Percentiles rank a stretch among this genome's conserved stretches.
phyloP scores from a whole-genome alignment of 139 green algal genomes.

The Trebouxia sp. region DNA sequence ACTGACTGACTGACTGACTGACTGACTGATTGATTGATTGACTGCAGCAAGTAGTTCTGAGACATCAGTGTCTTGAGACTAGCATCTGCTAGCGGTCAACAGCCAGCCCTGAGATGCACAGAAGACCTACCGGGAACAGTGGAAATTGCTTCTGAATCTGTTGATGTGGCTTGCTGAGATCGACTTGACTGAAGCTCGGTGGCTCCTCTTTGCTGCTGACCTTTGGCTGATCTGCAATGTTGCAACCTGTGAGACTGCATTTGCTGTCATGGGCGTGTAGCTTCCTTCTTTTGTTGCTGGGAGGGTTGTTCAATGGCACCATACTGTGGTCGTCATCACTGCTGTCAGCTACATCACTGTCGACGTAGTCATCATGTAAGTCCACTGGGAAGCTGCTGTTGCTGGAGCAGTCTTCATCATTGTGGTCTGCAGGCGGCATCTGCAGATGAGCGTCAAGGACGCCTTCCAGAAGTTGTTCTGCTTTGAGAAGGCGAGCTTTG shows the following conservation, averaged over 20 bases:
- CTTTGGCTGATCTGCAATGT: not conserved
- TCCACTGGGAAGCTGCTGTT: not conserved
- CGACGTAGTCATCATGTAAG: not conserved
- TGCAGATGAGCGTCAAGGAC: not conserved
- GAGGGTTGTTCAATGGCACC: too few species aligned
- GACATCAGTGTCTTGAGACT: too few species aligned
- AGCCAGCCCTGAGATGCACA: too few species aligned
- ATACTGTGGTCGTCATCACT: not conserved
- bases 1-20: too few species aligned
- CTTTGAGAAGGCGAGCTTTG: not conserved
- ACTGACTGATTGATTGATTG: too few species aligned
- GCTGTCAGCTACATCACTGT: not conserved
- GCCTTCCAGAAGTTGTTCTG: not conserved
- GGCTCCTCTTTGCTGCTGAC: conserved; percentile 15
- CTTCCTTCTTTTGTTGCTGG: too few species aligned
- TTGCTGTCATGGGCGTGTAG: too few species aligned
- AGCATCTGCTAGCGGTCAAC: not conserved
- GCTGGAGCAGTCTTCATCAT: not conserved
- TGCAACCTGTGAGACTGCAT: not conserved
- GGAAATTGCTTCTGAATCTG: conserved; percentile 55
- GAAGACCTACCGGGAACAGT: conserved; percentile 62
- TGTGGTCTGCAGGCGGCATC: not conserved
- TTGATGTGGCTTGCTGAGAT: conserved; percentile 39
- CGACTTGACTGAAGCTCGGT: conserved; percentile 62
- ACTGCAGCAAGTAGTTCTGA: too few species aligned